Evolutionary conservation across 2,329 filamentous ascomycete genomes (phyloP).

Genomic region (Neofusicoccum cordaticola): DNA sequence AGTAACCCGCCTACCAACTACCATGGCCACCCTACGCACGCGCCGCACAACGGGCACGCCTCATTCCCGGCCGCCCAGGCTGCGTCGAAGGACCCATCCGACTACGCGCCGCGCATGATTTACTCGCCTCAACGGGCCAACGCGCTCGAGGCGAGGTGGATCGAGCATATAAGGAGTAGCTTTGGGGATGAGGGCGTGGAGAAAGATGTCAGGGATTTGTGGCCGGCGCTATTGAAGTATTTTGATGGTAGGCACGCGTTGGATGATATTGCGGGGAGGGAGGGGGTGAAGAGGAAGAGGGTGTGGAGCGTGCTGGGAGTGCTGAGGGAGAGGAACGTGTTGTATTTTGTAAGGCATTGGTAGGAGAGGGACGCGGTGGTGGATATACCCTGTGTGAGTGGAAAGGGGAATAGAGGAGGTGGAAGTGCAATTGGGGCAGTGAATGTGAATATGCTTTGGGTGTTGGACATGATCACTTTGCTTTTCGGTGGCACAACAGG

Average conservation of each 20-base stretch:
- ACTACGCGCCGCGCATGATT: constrained; percentile 47
- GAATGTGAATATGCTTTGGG: too few relatives aligned
- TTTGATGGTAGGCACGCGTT: constrained; percentile 83
- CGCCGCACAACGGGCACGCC: constrained; percentile 4
- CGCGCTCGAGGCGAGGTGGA: constrained; percentile 71
- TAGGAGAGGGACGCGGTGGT: constrained; percentile 17
- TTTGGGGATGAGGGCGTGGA: constrained; percentile 27
- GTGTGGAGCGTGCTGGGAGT: constrained; percentile 56
- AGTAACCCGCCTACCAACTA: constrained; percentile 17
- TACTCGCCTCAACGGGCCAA: constrained; percentile 75
- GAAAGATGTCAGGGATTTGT: constrained; percentile 59
- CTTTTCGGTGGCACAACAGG: too few relatives aligned
- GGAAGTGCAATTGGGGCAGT: too few relatives aligned
- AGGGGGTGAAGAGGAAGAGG: constrained; percentile 78
- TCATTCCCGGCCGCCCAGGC: too few relatives aligned
- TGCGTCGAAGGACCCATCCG: constrained; percentile 20
- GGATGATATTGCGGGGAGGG: constrained; percentile 80
- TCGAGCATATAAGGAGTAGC: constrained; percentile 42
- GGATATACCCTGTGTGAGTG: too few relatives aligned
- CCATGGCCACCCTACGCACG: constrained; percentile 20
- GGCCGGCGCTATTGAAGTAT: constrained; percentile 75
- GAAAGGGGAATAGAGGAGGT: too few relatives aligned
- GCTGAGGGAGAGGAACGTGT: constrained; percentile 67
- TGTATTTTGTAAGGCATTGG: constrained; percentile 42
- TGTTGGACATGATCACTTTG: too few relatives aligned